A percentile compares a stretch with the other conserved stretches of the same genome.
phyloP scores from a whole-genome alignment of 2,329 filamentous ascomycete species.

The Massarina eburnea region DNA sequence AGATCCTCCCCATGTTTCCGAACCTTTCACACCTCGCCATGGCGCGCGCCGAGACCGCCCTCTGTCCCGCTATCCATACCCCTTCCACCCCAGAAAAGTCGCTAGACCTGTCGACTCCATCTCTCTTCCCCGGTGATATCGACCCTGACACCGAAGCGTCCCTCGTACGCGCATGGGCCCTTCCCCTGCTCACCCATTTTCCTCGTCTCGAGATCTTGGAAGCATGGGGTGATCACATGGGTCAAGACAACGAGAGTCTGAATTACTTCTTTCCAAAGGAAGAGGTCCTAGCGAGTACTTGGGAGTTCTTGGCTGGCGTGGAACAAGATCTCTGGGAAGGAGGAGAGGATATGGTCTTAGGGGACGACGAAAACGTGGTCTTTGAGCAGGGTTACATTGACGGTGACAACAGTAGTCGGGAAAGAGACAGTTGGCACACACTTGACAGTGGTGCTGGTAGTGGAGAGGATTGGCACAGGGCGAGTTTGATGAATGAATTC shows the following conservation, averaged over 20 bases:
- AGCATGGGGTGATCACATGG: slow-evolving; percentile 36
- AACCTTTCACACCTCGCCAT: slow-evolving; percentile 30
- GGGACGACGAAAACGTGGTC: slow-evolving; percentile 11
- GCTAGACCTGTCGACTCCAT: not conserved
- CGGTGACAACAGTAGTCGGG: slow-evolving; percentile 1
- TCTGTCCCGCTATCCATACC: slow-evolving; percentile 19
- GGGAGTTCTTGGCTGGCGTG: slow-evolving; percentile 38
- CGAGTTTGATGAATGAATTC: slow-evolving; percentile 20
- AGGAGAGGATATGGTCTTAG: slow-evolving; percentile 17
- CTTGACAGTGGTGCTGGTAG: slow-evolving; percentile 12
- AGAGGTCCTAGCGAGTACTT: slow-evolving; percentile 31
- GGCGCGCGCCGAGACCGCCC: slow-evolving; percentile 28
- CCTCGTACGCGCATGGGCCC: slow-evolving; percentile 31
- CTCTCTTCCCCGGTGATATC: slow-evolving; percentile 9
- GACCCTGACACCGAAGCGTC: slow-evolving; percentile 27
- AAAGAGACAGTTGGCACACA: slow-evolving; percentile 17
- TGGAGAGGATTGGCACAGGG: slow-evolving; percentile 27
- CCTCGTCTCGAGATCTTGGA: slow-evolving; percentile 35
- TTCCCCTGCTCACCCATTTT: slow-evolving; percentile 27
- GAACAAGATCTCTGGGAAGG: slow-evolving; percentile 39
- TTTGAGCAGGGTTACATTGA: slow-evolving; percentile 8
- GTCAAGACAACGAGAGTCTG: slow-evolving; percentile 30
- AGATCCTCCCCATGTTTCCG: slow-evolving; percentile 23
- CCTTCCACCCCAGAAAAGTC: slow-evolving; percentile 1
- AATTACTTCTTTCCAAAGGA: slow-evolving; percentile 36